These are phyloP conservation scores for Abrus precatorius DNA, from an alignment of 306 rosid genomes.

Conservation along the genomic window DNA sequence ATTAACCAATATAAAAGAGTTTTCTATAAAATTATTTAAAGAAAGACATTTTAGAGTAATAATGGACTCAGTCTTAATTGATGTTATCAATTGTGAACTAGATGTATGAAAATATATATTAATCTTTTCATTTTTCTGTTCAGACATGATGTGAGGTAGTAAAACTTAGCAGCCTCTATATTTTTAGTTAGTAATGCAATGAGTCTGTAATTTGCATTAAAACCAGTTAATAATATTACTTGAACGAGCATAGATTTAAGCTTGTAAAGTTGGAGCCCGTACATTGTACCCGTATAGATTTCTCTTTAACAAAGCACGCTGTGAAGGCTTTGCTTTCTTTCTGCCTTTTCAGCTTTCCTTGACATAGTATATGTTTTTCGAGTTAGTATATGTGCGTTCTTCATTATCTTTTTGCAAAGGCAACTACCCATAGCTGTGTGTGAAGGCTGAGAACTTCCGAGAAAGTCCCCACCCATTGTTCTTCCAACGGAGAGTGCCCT, in stretches of 20 bases:
- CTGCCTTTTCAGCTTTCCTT: conserved; percentile 35
- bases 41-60: too few relatives aligned
- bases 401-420: conserved; percentile 27
- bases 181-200: conserved; percentile 23
- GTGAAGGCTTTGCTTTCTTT: conserved; percentile 38
- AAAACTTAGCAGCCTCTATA: neutral
- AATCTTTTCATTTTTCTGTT: neutral
- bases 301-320: conserved; percentile 46
- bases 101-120: too few relatives aligned
- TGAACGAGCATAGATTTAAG: neutral
- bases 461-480: conserved; percentile 43
- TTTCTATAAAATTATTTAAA: too few relatives aligned
- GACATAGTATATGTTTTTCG: neutral
- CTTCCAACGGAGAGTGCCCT: conserved; percentile 57
- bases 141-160: neutral
- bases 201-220: neutral
- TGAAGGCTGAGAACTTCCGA: conserved; percentile 33
- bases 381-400: neutral
- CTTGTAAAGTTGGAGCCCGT: conserved; percentile 36
- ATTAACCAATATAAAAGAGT: too few relatives aligned
- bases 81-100: too few relatives aligned
- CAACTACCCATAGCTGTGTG: conserved; percentile 18
- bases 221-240: neutral
- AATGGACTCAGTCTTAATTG: too few relatives aligned
- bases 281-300: conserved; percentile 34